Evolutionary conservation across 2,329 filamentous ascomycete species (phyloP).

Genomic region (Phialophora macrospora): DNA sequence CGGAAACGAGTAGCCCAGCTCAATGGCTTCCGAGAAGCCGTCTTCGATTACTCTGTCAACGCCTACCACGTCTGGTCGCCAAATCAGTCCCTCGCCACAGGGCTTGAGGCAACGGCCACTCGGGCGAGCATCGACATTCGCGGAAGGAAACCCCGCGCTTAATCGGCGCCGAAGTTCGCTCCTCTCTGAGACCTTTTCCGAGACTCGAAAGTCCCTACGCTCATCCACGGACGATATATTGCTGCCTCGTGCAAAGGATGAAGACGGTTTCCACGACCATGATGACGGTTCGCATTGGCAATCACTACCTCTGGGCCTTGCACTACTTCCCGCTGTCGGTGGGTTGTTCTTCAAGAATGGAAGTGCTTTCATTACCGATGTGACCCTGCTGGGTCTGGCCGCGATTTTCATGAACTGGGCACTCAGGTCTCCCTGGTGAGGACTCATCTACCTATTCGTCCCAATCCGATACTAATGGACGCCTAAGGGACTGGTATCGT

Average conservation of each 20-base stretch:
- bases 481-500: slow-evolving; percentile 71
- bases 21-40: slow-evolving; percentile 29
- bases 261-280: slow-evolving; percentile 46
- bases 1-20: not conserved
- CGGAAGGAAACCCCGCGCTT: slow-evolving; percentile 42
- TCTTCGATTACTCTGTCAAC: slow-evolving; percentile 23
- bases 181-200: slow-evolving; percentile 75
- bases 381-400: slow-evolving; percentile 78
- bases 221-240: slow-evolving; percentile 74
- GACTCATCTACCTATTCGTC: slow-evolving; percentile 17
- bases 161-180: slow-evolving; percentile 71
- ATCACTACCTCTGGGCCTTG: slow-evolving; percentile 79
- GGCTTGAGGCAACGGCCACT: slow-evolving; percentile 47
- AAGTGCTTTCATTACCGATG: slow-evolving; percentile 79
- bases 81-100: slow-evolving; percentile 36
- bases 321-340: slow-evolving; percentile 81
- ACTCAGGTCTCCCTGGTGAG: slow-evolving; percentile 84
- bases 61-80: slow-evolving; percentile 22
- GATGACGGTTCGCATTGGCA: slow-evolving; percentile 72
- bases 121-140: slow-evolving; percentile 46
- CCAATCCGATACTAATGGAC: slow-evolving; percentile 21
- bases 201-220: slow-evolving; percentile 66
- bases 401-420: slow-evolving; percentile 92
- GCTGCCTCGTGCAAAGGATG: slow-evolving; percentile 57
- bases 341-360: slow-evolving; percentile 86